phyloP scores from a whole-genome alignment of 345 rosid species.

The rapeseed (Brassica napus) region Da-Ae NC_063448.1:27256501-27257000 shows the following conservation, averaged over 20 bases:
- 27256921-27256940: neutral
- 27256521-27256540: constrained; percentile 94
- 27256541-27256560: constrained; percentile 89
- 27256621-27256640: constrained; percentile 1
- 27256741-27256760: neutral
- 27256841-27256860: neutral
- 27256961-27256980: constrained; percentile 55
- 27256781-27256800: constrained; percentile 6
- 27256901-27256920: neutral
- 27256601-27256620: constrained; percentile 2
- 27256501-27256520: constrained; percentile 96
- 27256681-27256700: neutral
- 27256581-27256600: constrained; percentile 84
- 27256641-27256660: neutral
- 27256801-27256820: neutral
- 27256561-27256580: constrained; percentile 95
- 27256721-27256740: constrained; percentile 1
- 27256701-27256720: neutral
- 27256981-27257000: constrained; percentile 97
- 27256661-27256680: constrained; percentile 13
- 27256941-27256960: neutral
- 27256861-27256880: neutral
- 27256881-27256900: neutral
- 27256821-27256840: neutral
- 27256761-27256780: neutral